Percentiles rank a stretch among this genome's conserved stretches.
These are phyloP conservation scores for Otatea glauca DNA, from an alignment of 176 grass and related monocot genomes.

Conservation along the genomic window DNA sequence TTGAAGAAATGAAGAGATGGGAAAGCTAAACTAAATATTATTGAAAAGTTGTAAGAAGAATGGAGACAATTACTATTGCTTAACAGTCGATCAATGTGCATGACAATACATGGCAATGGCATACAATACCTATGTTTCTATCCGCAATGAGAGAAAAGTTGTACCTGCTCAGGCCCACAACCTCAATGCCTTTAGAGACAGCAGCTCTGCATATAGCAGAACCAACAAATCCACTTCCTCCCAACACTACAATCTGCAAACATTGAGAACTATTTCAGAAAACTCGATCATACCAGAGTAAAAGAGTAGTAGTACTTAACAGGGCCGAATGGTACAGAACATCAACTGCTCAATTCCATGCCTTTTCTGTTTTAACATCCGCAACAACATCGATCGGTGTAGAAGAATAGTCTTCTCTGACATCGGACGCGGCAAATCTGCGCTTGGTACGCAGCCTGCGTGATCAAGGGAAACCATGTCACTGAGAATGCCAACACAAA, in stretches of 20 bases:
- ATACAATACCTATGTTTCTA: not conserved
- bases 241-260: slow-evolving; percentile 85
- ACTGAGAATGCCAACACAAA: not conserved
- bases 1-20: not conserved
- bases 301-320: slow-evolving; percentile 11
- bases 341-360: slow-evolving; percentile 31
- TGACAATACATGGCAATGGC: not conserved
- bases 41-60: not conserved
- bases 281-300: not conserved
- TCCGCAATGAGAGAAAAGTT: not conserved
- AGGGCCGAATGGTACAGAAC: not conserved
- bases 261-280: slow-evolving; percentile 28
- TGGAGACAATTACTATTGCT: not conserved
- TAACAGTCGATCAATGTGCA: not conserved
- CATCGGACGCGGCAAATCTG: slow-evolving; percentile 57
- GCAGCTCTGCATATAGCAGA: slow-evolving; percentile 93
- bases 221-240: slow-evolving; percentile 89
- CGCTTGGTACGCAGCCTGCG: slow-evolving; percentile 59
- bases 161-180: slow-evolving; percentile 92
- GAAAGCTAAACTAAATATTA: not conserved
- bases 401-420: slow-evolving; percentile 63
- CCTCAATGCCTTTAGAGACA: slow-evolving; percentile 80
- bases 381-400: slow-evolving; percentile 79
- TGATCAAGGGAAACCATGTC: slow-evolving; percentile 19
- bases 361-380: slow-evolving; percentile 89